A percentile compares a stretch with the other conserved stretches of the same genome.
phyloP scores from a whole-genome alignment of 768 basidiomycete species.

The Mycena floridula region DNA sequence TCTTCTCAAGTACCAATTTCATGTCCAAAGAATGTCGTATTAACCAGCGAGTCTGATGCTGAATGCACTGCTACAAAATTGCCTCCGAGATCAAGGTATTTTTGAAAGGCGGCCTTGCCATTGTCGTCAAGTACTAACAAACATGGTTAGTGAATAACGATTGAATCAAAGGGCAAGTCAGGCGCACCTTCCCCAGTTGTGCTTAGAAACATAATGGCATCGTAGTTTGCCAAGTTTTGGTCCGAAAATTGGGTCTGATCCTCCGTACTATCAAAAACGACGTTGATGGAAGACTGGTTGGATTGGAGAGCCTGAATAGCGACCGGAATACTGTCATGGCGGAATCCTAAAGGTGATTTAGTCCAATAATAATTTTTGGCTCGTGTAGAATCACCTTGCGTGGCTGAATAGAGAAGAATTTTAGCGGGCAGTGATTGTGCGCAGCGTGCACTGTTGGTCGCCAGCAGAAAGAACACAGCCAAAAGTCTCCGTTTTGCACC shows the following conservation, averaged over 20 bases:
- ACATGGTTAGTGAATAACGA: background rate
- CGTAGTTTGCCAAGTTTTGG: constrained; percentile 32
- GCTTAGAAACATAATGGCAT: constrained; percentile 40
- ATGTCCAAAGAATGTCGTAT: background rate
- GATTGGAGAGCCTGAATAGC: constrained; percentile 36
- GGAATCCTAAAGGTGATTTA: too few relatives aligned
- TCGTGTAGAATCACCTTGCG: too few relatives aligned
- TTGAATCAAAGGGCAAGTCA: background rate
- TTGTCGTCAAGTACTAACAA: constrained; percentile 33
- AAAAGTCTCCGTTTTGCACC: too few relatives aligned
- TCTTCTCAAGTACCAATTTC: constrained; percentile 41
- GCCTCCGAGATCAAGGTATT: constrained; percentile 40
- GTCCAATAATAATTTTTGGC: too few relatives aligned
- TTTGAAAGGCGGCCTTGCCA: constrained; percentile 38
- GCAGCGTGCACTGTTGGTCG: too few relatives aligned
- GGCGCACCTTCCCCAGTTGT: constrained; percentile 38
- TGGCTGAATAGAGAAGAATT: constrained; percentile 37
- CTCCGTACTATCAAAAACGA: constrained; percentile 41
- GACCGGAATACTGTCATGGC: constrained; percentile 46
- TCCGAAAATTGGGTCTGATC: constrained; percentile 35
- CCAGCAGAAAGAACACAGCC: too few relatives aligned
- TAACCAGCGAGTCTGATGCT: background rate
- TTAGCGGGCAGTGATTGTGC: constrained; percentile 10
- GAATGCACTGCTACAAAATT: constrained; percentile 30
- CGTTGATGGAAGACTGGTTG: constrained; percentile 26